Percentiles rank a stretch among this genome's conserved stretches.
Conservation (phyloP, 768 basidiomycete species). For the Sarcodon sp. region DNA sequence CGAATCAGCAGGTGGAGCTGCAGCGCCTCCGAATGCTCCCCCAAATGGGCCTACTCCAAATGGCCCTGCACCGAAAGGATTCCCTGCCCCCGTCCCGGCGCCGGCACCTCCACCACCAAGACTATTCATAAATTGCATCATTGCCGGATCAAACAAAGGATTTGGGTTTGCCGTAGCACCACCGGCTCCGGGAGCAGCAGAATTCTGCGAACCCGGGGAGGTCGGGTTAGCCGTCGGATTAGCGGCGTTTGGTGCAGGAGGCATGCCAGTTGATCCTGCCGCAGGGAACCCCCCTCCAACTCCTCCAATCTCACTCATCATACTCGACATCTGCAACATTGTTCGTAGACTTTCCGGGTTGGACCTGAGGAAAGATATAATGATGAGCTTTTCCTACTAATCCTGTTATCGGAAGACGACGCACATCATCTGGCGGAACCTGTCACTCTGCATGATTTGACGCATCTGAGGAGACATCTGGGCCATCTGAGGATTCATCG, state of each 20-base stretch:
- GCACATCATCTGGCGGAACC: constrained; percentile 66
- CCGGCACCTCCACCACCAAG: constrained; percentile 18
- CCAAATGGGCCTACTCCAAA: constrained; percentile 9
- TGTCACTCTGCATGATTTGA: constrained; percentile 62
- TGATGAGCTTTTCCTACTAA: constrained; percentile 1
- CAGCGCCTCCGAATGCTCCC: constrained; percentile 17
- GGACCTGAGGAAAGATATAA: constrained; percentile 25
- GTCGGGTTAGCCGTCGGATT: constrained; percentile 9
- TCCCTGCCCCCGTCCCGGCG: constrained; percentile 13
- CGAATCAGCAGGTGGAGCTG: constrained; percentile 47
- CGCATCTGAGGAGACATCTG: constrained; percentile 73
- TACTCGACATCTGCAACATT: constrained; percentile 63
- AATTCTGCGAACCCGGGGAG: constrained; percentile 9
- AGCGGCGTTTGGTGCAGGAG: constrained; percentile 1
- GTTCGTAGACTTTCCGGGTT: constrained; percentile 67
- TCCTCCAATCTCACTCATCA: constrained; percentile 26
- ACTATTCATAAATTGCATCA: constrained; percentile 28
- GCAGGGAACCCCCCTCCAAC: constrained; percentile 12
- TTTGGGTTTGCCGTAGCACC: constrained; percentile 14
- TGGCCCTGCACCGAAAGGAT: constrained; percentile 12
- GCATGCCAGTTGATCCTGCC: constrained; percentile 4
- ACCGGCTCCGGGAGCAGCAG: constrained; percentile 12
- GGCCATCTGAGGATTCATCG: constrained; percentile 65
- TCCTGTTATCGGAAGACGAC: constrained; percentile 13
- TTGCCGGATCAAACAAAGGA: constrained; percentile 26